A percentile compares a stretch with the other conserved stretches of the same genome.
Evolutionary conservation across 257 asterid genomes (phyloP).

Genomic region (Petrea volubilis): DNA sequence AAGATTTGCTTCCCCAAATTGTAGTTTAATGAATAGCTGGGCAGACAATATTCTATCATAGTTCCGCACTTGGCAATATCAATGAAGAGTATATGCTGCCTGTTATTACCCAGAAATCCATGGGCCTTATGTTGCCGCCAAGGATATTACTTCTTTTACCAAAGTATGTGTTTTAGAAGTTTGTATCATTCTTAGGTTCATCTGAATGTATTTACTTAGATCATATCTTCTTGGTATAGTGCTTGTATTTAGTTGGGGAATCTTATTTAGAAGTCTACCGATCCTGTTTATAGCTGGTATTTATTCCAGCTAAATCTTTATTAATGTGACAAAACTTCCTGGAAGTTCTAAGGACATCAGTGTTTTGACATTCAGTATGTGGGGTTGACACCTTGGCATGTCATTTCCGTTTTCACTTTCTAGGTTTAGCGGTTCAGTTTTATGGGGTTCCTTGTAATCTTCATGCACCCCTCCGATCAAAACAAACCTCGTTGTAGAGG

Average conservation of each 20-base stretch:
- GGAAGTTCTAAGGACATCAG: not conserved
- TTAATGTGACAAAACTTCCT: not conserved
- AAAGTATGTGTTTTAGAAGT: not conserved
- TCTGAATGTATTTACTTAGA: not conserved
- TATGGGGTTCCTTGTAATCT: not conserved
- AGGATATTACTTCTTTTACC: not conserved
- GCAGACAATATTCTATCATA: not conserved
- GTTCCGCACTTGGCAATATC: not conserved
- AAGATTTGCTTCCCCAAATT: not conserved
- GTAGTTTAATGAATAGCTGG: not conserved
- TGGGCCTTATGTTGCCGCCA: not conserved
- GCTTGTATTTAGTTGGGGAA: not conserved
- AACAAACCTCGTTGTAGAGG: not conserved
- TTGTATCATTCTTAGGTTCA: not conserved
- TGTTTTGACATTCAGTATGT: not conserved
- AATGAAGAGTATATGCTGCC: not conserved
- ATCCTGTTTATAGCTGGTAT: not conserved
- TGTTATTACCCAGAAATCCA: not conserved
- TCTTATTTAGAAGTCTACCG: not conserved
- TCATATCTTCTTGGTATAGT: not conserved
- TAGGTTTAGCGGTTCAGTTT: slow-evolving; percentile 2
- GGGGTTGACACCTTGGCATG: not conserved
- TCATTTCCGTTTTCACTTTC: slow-evolving; percentile 1
- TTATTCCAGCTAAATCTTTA: not conserved
- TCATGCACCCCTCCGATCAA: not conserved